Base-by-base conservation (phyloP, 768 basidiomycete species). In the Kwoniella mangroviensis region DNA sequence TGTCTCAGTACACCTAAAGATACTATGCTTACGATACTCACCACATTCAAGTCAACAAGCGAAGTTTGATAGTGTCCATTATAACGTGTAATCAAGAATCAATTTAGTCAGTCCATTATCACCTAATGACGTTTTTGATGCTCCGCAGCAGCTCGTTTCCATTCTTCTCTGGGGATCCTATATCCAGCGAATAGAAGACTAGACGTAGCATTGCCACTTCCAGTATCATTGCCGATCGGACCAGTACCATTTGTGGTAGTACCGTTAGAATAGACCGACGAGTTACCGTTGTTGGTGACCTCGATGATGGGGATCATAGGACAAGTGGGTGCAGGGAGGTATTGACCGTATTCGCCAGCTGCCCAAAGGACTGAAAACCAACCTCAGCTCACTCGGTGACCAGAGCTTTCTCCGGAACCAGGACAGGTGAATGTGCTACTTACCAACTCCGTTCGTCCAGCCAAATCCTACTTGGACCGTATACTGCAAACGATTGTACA, bases 381-480 rank as follows among this genome's bases (percentile, higher is more conserved):
- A 62, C 19, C 41, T 21, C 41, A 42, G 21, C n/a, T 21, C 9
- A 4, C 28, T 28, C 28, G 6, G 28, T 28, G 28, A 4, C 28
- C 28, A 28, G 28, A 4, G 28, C 28, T 28, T 28, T 28, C 28
- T 3, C 2, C 28, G 61, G 43, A 19, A 63, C 43, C 11, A 42
- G 26, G 43, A 22, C 1, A 26, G 51, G 13, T n/a, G 28, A 3
- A 13, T n/a, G 26, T 19, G 19, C 40, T 10, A 75, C 76, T 73
- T 28, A 77, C 76, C 74, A 52, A 83, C 82, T 63, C 82, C 82
- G 73, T 83, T 83, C 4, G 82, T 80, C 82, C 82, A 69, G n/a
- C 80, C 77, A 43, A 76, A 73, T 67, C 84, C 71, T 63, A 87
- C 89, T 83, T 93, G 92, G 3, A 94, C 93, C 2, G 89, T 91